Evolutionary conservation across 1,284 basidiomycete species (phyloP).

Genomic region (Ganoderma lingzhi): DNA sequence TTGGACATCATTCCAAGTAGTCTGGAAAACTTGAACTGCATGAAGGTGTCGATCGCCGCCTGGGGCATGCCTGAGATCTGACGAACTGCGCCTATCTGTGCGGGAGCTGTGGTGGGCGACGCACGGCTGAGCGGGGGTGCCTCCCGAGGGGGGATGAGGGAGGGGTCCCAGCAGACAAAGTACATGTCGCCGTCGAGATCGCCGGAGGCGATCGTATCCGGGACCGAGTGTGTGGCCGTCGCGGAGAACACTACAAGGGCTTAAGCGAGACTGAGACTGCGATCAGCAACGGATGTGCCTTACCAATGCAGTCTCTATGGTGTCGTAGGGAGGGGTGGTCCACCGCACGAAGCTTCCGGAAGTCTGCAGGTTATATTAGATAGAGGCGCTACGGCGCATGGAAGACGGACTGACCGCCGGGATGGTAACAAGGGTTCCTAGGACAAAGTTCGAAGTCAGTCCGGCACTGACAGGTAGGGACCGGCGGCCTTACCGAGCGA

Average conservation of each 20-base stretch:
- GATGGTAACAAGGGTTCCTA: slow-evolving; percentile 33
- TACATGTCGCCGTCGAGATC: slow-evolving; percentile 37
- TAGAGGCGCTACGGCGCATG: not conserved
- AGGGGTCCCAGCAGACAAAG: slow-evolving; percentile 33
- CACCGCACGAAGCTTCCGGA: slow-evolving; percentile 33
- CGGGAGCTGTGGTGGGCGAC: not conserved
- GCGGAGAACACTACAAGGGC: slow-evolving; percentile 31
- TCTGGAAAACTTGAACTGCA: slow-evolving; percentile 27
- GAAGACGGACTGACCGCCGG: slow-evolving; percentile 25
- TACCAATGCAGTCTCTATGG: slow-evolving; percentile 35
- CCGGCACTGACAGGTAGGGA: not conserved
- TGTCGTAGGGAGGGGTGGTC: slow-evolving; percentile 30
- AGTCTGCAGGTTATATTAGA: slow-evolving; percentile 17
- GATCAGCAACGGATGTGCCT: not conserved
- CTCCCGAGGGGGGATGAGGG: slow-evolving; percentile 21
- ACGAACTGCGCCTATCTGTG: not conserved
- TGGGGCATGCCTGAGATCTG: slow-evolving; percentile 16
- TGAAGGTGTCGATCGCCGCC: slow-evolving; percentile 31
- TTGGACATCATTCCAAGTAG: slow-evolving; percentile 29
- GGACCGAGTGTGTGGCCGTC: slow-evolving; percentile 26
- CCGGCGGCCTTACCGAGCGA: slow-evolving; percentile 22
- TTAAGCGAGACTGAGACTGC: not conserved
- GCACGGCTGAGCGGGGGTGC: slow-evolving; percentile 15
- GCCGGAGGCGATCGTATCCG: slow-evolving; percentile 35
- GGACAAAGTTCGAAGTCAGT: not conserved